A percentile compares a stretch with the other conserved stretches of the same genome.
These are phyloP conservation scores for Dryas alaskensis DNA, from an alignment of 306 rosid species.

Conservation along the genomic window DNA sequence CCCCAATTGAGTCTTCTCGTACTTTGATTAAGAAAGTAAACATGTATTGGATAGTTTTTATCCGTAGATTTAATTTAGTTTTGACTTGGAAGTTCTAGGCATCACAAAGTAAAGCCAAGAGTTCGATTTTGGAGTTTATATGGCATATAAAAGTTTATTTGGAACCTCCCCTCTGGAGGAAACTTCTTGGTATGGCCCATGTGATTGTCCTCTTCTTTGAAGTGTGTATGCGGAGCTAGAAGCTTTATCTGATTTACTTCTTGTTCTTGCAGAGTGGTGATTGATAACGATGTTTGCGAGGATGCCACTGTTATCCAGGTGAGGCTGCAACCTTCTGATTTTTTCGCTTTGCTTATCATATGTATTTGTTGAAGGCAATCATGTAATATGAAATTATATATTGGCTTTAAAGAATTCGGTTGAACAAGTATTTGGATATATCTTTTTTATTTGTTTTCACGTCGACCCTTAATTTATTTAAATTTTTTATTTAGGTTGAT, in stretches of 20 bases:
- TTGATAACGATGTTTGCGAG: slow-evolving; percentile 71
- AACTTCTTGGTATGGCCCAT: slow-evolving; percentile 5
- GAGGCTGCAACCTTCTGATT: slow-evolving; percentile 7
- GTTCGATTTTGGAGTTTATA: slow-evolving; percentile 6
- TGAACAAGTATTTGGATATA: slow-evolving; percentile 3
- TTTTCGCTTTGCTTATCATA: not conserved
- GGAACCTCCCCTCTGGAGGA: not conserved
- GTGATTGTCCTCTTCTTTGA: slow-evolving; percentile 20
- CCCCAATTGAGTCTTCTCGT: not conserved
- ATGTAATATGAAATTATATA: not conserved
- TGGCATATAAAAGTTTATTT: not conserved
- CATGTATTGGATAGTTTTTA: not conserved
- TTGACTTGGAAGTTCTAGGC: not conserved
- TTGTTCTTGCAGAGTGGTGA: slow-evolving; percentile 73
- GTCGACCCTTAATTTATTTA: not conserved
- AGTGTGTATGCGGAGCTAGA: slow-evolving; percentile 7
- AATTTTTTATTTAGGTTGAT: slow-evolving; percentile 56
- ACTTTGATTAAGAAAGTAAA: not conserved
- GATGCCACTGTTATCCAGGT: slow-evolving; percentile 87
- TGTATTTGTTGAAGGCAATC: slow-evolving; percentile 5
- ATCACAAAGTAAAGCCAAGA: not conserved
- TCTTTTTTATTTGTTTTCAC: not conserved
- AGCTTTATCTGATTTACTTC: slow-evolving; percentile 28
- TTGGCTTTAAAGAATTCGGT: slow-evolving; percentile 10
- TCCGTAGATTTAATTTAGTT: not conserved